Base-by-base conservation (phyloP, 768 basidiomycete genomes). In the Myochromella boudieri region DNA sequence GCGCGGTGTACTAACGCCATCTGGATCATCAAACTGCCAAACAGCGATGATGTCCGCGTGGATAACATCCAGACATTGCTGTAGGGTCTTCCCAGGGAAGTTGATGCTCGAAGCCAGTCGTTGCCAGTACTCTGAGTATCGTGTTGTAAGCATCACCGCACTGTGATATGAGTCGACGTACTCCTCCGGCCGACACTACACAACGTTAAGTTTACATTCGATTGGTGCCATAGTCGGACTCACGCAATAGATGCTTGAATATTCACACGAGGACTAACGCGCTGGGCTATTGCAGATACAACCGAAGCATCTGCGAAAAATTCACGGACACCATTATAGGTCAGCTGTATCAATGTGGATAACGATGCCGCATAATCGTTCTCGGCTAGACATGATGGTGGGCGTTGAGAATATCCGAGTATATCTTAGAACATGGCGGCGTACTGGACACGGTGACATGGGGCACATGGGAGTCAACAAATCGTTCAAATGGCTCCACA, bases 21-120 rank as follows among this genome's bases (percentile, higher is more conserved):
- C 27, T 3, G 57, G 57, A 46, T 64, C 61, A n/a, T 55, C 29
- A 40, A 64, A 58, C 20, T 52, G 49, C 63, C 63, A 64, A 33
- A 54, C 51, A 12, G 42, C 31, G 29, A 59, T 44, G 26, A 62
- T 63, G 21, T 64, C 63, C 2, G 47, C 11, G 31, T 63, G 62
- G 14, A 63, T 57, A 1, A 52, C 51, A 32, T 50, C 49, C 11
- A 63, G 43, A 47, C 60, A 63, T 14, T 53, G 40, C 25, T 46
- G 39, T 8, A 63, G 42, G 2, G 44, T 54, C 40, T 43, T 46
- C 11, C 55, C 55, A 6, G 44, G 28, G 37, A 61, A 58, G 25
- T 56, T 44, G 3, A 49, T 40, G 46, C 61, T 62, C 15, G 52
- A 51, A 6, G 56, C 54, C 11, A 64, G 51, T 14, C 58, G 53